These are phyloP conservation scores for Pelargonium australe DNA, from an alignment of 441 rosid species.

Conservation along the genomic window DNA sequence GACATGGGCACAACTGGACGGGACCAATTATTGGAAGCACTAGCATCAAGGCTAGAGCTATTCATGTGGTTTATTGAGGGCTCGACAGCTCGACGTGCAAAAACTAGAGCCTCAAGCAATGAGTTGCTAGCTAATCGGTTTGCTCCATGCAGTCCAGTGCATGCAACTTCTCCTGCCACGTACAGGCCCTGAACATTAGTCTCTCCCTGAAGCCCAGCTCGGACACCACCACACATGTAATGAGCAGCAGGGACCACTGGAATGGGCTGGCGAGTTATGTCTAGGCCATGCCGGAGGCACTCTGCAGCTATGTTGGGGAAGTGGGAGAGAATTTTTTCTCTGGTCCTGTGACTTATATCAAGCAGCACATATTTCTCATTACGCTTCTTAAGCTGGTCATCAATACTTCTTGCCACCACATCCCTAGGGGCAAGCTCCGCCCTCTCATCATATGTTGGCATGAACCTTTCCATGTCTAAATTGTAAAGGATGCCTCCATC, in stretches of 20 bases:
- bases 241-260: conserved; percentile 98
- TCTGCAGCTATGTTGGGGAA: conserved; percentile 91
- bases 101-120: conserved; percentile 92
- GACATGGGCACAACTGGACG: conserved; percentile 55
- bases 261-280: conserved; percentile 71
- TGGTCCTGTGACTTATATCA: conserved; percentile 77
- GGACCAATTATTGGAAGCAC: conserved; percentile 54
- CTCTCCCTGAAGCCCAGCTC: conserved; percentile 85
- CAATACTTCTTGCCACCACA: conserved; percentile 94
- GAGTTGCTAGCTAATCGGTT: conserved; percentile 96
- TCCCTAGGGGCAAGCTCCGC: conserved; percentile 97
- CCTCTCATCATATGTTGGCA: conserved; percentile 79
- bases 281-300: conserved; percentile 71
- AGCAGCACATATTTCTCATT: conserved; percentile 77
- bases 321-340: conserved; percentile 77
- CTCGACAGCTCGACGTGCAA: conserved; percentile 83
- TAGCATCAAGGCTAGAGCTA: conserved; percentile 36
- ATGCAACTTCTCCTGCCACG: conserved; percentile 97
- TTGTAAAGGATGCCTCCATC: conserved; percentile 95
- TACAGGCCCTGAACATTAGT: conserved; percentile 79
- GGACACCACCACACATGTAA: conserved; percentile 97
- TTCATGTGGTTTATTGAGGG: conserved; percentile 78
- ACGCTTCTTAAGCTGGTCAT: conserved; percentile 79
- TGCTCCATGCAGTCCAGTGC: conserved; percentile 96
- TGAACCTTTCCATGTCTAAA: conserved; percentile 71